Base-by-base conservation (phyloP, 176 grass and related monocot species). In the sorghum (Sorghum bicolor) region DNA sequence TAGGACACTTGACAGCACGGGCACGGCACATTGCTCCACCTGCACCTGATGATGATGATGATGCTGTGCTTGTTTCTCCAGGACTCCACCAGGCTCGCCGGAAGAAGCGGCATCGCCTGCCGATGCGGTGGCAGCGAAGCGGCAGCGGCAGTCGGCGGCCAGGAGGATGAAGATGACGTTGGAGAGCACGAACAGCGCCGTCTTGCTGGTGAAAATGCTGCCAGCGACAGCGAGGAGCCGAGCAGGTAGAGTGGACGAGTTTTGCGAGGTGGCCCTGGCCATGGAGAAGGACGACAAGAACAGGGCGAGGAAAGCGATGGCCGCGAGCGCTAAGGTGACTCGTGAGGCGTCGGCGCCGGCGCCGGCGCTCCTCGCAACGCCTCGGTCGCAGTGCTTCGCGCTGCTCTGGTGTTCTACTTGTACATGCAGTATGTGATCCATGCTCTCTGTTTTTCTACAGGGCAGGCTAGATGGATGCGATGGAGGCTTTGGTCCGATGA, bases 151-250 rank as follows among this genome's bases (percentile, higher is more conserved):
- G 8, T 88, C 86, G 2, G 66, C 80, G 1, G 57, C 80, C 19
- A 88, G 80, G 14, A 88, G 64, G 74, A 55, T 10, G 67, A 88
- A 52, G 86, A 83, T 79, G 74, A 2, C 19, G 19, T 88, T 83
- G 67, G 74, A 83, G 43, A 88, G 67, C 17, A 73, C 1, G 57
- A 88, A 83, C 4, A 78, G 20, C 67, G 13, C 86, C 80, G 82
- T 72, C 74, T 72, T 88, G 67, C 41, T 65, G 1, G 69, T 55
- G 74, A 26, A 14, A 20, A 78, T 25, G 80, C 53, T 39, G 32
- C 80, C 58, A 1, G 32, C 24, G 3, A 13, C 67, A 22, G 79
- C 65, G 47, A 71, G n/a, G 39, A 70, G 30, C 19, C 17, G 62
- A 67, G 69, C 69, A 15, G 78, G 15, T 24, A 81, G 10, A 41